Evolutionary conservation across 2,329 filamentous ascomycete species (phyloP).

Genomic region (Neofusicoccum kwambonambiense): DNA sequence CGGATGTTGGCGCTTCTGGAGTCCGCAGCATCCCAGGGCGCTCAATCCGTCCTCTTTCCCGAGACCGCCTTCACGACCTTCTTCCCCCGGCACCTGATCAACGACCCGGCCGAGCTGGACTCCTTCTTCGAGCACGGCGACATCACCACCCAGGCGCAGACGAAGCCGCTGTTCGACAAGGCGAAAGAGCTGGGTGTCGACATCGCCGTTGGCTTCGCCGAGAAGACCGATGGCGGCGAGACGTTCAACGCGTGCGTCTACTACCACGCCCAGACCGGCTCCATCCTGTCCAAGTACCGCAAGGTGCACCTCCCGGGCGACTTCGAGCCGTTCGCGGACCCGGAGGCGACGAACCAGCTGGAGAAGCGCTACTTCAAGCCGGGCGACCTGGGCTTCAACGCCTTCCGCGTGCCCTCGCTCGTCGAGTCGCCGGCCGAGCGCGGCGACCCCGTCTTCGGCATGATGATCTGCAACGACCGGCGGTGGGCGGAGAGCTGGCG

Average conservation of each 20-base stretch:
- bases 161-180: constrained; percentile 47
- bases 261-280: constrained; percentile 23
- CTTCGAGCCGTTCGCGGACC: constrained; percentile 37
- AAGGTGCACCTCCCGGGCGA: constrained; percentile 26
- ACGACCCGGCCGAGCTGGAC: constrained; percentile 45
- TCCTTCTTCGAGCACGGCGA: constrained; percentile 50
- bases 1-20: constrained; percentile 52
- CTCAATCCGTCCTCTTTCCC: constrained; percentile 52
- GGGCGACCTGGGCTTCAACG: constrained; percentile 52
- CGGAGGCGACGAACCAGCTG: constrained; percentile 51
- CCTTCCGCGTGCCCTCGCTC: constrained; percentile 42
- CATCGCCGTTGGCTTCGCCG: constrained; percentile 53
- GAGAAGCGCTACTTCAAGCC: constrained; percentile 56
- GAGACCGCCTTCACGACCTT: constrained; percentile 57
- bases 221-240: constrained; percentile 42
- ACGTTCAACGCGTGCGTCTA: constrained; percentile 27
- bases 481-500: constrained; percentile 55
- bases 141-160: constrained; percentile 41
- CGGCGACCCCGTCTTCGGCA: constrained; percentile 52
- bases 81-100: constrained; percentile 52
- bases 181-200: constrained; percentile 50
- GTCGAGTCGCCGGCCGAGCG: constrained; percentile 25
- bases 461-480: constrained; percentile 57
- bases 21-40: constrained; percentile 43
- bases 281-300: constrained; percentile 24